Base-by-base conservation (phyloP, 768 basidiomycete genomes). In the Peribolospora baueri region DNA sequence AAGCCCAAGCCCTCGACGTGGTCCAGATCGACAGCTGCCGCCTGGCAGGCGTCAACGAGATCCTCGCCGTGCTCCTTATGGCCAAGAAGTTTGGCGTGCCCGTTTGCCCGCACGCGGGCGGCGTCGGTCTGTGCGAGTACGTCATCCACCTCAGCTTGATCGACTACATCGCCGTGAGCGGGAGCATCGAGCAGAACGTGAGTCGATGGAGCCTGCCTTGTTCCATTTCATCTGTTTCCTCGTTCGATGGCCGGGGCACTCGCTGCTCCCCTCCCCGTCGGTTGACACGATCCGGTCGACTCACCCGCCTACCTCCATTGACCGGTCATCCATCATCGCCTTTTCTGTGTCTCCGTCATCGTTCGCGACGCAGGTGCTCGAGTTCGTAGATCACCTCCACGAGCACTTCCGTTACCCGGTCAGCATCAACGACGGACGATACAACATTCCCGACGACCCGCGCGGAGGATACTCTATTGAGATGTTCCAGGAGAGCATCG, bases 141-240 rank as follows among this genome's bases (percentile, higher is more conserved):
- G 84, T 84, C 50, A 84, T 87, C 60, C 82, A 84, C 62, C 68
- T 83, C 51, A 80, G 80, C 80, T 75, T 60, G 39, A 93, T 95
- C 65, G 90, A 97, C 68, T 95, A 90, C 64, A 83, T 97, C 61
- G 77, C 76, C 57, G 72, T 95, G 54, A 90, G 87, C 1, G 90
- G 87, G 2, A 75, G 79, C 14, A 90, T 90, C 80, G 86, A 90
- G 61, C 76, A 83, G 51, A 93, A 95, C 65, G 90, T 93, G 4
- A 78, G 95, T 46, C 88, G 71, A 60, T 71, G 57, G 40, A 68
- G 66, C 50, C 61, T 10, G 36, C 48, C 5, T 3, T 52, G 4
- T 36, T 42, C 9, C 10, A 37, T 9, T 42, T 37, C 2, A 9
- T 38, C 13, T 41, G 4, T 5, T 9, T 5, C 38, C 53, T 43